phyloP scores from a whole-genome alignment of 306 rosid genomes.

The Trichosanthes cucumerina region DNA sequence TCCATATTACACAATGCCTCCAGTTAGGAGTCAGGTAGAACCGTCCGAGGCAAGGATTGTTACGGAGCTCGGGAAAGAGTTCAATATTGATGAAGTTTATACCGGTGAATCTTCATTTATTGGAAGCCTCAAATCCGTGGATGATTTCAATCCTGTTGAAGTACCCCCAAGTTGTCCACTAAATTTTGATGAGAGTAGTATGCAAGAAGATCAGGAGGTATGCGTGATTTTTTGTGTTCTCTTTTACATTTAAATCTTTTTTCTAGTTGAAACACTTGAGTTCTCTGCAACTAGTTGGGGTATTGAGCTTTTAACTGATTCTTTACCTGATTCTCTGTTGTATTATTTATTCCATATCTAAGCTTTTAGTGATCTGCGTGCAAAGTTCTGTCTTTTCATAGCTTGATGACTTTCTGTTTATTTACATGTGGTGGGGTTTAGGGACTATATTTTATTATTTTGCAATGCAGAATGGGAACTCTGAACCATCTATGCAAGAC shows the following conservation, averaged over 20 bases:
- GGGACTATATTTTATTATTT: background rate
- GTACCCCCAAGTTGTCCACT: conserved; percentile 65
- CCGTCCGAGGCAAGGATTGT: conserved; percentile 66
- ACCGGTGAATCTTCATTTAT: conserved; percentile 67
- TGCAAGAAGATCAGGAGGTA: conserved; percentile 47
- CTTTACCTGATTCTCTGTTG: background rate
- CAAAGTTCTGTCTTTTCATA: background rate
- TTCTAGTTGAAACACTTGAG: background rate
- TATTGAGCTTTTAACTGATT: background rate
- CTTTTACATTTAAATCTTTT: too few species aligned
- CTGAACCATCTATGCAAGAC: conserved; percentile 27
- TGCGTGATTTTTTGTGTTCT: background rate
- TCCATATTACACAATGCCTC: conserved; percentile 87
- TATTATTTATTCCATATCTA: background rate
- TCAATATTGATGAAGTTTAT: conserved; percentile 71
- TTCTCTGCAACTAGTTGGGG: background rate
- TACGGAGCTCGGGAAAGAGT: conserved; percentile 57
- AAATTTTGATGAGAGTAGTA: conserved; percentile 36
- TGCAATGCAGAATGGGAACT: conserved; percentile 29
- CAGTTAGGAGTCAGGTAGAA: conserved; percentile 55
- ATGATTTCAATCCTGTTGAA: conserved; percentile 72
- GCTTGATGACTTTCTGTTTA: background rate
- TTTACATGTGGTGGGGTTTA: background rate
- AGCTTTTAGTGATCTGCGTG: background rate
- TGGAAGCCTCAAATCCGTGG: conserved; percentile 72